Evolutionary conservation across 2,329 filamentous ascomycete genomes (phyloP), one percentile per base, ranked within the genome.

Genomic region (Saccharata proteae): DNA sequence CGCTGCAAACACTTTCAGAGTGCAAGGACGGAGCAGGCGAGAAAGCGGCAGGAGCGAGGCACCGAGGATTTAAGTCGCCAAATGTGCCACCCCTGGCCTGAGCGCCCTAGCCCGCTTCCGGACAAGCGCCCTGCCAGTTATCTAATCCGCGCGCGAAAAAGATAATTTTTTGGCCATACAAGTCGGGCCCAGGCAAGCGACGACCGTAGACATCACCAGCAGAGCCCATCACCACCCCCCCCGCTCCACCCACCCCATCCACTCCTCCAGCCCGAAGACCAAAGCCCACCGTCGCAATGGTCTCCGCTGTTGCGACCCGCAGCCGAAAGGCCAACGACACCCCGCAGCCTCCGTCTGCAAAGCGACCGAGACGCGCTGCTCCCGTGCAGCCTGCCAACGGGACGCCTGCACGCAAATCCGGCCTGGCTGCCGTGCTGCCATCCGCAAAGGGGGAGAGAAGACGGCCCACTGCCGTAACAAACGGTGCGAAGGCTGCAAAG

Each of bases 401-500:
- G 16, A 34, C 30, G 14, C 5, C 32, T 24, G 16, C 35, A 30
- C 21, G 23, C 36, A 24, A 41, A 25, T 47, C 46, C 16, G 48
- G 48, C 18, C 46, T 58, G 41, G 47, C 51, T 23, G 41, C 49
- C 6, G 44, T 58, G 5, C 39, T 54, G 11, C 18, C 26, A 29
- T 45, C 45, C 30, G 49, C 41, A 17, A 38, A 37, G 11, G 26
- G 43, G 1, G 41, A 46, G 16, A 46, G 49, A 16, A 56, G 45
- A 38, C 21, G 32, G 19, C 39, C 47, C 10, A 61, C 64, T 3
- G 64, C 61, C 12, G 60, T 63, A 33, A 62, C 66, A 34, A 74
- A 71, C 44, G 67, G 68, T 16, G 52, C 61, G 15, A 68, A 65
- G 43, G 57, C 62, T 38, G 47, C 60, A 29, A 62, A 59, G 25